A percentile compares a stretch with the other conserved stretches of the same genome.
These are phyloP conservation scores for Fraxinus velutina DNA, from an alignment of 305 asterid species.

Conservation along the genomic window DNA sequence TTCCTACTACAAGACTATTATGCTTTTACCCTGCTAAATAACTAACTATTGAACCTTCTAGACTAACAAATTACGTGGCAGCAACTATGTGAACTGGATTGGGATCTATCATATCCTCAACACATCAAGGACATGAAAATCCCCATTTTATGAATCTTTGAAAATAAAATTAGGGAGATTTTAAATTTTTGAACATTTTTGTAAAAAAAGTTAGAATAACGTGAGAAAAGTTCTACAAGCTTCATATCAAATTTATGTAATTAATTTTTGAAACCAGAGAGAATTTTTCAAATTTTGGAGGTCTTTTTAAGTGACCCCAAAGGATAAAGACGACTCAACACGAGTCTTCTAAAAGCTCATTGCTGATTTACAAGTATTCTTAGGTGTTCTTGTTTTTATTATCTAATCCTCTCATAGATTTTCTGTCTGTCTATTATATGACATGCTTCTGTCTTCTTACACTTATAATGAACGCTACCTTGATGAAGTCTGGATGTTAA, in stretches of 20 bases:
- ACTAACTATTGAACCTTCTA: not conserved
- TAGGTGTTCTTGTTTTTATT: not conserved
- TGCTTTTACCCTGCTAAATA: too few relatives aligned
- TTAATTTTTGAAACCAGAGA: not conserved
- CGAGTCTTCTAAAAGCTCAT: not conserved
- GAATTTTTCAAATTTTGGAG: not conserved
- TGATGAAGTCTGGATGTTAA: not conserved
- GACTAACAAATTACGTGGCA: not conserved
- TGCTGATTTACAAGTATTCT: not conserved
- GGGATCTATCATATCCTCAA: not conserved
- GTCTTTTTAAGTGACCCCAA: not conserved
- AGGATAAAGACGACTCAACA: not conserved
- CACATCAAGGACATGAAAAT: not conserved
- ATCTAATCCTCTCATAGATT: not conserved
- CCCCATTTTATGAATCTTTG: not conserved
- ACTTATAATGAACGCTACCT: not conserved
- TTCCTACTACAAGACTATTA: too few relatives aligned
- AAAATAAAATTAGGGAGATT: not conserved
- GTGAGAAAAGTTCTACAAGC: not conserved
- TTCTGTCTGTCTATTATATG: not conserved
- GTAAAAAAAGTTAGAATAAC: not conserved
- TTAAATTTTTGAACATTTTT: not conserved
- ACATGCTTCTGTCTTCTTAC: not conserved
- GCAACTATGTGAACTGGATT: not conserved
- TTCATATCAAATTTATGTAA: not conserved